Conservation (phyloP, 306 rosid genomes). For the Dalbergia cochinchinensis region DNA sequence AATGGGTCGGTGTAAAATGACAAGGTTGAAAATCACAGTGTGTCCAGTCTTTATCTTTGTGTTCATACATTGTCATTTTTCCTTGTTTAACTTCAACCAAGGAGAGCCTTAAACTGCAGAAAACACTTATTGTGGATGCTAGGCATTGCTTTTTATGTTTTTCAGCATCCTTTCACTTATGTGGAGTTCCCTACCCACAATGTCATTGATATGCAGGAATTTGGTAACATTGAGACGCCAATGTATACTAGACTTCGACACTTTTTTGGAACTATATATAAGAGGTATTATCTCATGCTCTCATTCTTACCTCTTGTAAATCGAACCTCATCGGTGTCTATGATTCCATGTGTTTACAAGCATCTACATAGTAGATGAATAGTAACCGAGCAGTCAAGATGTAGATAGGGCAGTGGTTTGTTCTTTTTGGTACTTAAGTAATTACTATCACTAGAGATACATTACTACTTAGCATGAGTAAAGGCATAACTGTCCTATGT, state of each 20-base stretch:
- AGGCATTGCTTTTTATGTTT: conserved; percentile 26
- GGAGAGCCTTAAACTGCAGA: conserved; percentile 1
- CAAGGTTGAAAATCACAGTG: background rate
- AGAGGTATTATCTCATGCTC: conserved; percentile 60
- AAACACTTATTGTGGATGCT: conserved; percentile 15
- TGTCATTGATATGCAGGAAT: conserved; percentile 70
- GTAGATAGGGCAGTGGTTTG: conserved; percentile 9
- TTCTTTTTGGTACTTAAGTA: background rate
- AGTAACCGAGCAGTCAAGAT: conserved; percentile 3
- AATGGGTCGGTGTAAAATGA: conserved; percentile 23
- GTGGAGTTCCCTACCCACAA: background rate
- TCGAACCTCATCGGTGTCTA: background rate
- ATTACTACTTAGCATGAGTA: conserved; percentile 15
- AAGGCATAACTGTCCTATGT: conserved; percentile 8
- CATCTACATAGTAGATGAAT: background rate
- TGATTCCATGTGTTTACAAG: background rate
- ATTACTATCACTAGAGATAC: conserved; percentile 9
- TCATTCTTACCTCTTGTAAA: conserved; percentile 26
- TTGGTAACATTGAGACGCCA: conserved; percentile 89
- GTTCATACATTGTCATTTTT: conserved; percentile 16
- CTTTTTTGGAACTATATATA: conserved; percentile 75
- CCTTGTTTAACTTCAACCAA: conserved; percentile 16
- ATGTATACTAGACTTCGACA: conserved; percentile 80
- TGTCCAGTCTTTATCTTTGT: background rate
- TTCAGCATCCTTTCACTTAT: conserved; percentile 22